These are phyloP conservation scores for Gonium pectorale DNA, from an alignment of 139 green algal species.

Conservation along the genomic window DNA sequence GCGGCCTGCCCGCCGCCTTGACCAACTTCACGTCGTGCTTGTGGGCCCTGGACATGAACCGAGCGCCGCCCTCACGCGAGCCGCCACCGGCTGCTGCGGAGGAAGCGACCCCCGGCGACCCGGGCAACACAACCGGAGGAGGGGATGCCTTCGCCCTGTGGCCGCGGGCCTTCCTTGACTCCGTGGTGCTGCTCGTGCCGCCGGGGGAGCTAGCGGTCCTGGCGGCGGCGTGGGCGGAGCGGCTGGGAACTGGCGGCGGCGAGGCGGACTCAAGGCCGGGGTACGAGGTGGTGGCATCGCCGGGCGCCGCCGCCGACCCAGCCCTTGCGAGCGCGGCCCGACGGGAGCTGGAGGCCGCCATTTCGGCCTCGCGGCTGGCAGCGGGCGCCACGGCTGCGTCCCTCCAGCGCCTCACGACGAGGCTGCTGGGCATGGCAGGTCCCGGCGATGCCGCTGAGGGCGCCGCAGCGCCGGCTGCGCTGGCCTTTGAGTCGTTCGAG, in stretches of 20 bases:
- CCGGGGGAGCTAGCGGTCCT: not conserved
- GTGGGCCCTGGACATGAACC: not conserved
- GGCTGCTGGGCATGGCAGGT: not conserved
- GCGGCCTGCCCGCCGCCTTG: not conserved
- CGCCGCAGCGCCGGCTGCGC: not conserved
- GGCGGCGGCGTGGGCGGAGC: not conserved
- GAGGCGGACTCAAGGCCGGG: too few species aligned
- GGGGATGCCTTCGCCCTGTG: too few species aligned
- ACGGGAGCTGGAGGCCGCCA: not conserved
- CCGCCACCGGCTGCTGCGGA: too few species aligned
- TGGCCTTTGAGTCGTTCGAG: not conserved
- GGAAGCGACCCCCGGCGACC: too few species aligned
- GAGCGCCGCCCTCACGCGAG: too few species aligned
- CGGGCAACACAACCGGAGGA: too few species aligned
- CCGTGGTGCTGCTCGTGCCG: constrained; percentile 4
- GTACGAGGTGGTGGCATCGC: too few species aligned
- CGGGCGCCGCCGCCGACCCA: not conserved
- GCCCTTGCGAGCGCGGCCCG: too few species aligned
- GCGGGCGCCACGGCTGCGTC: not conserved
- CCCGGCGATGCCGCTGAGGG: not conserved
- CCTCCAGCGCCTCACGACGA: not conserved
- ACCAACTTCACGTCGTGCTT: not conserved
- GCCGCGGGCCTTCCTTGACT: not conserved
- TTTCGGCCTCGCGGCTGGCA: not conserved
- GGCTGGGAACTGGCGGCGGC: too few species aligned